A percentile compares a stretch with the other conserved stretches of the same genome.
These are phyloP conservation scores for Zarea fungicola DNA, from an alignment of 2,329 filamentous ascomycete genomes.

Conservation along the genomic window DNA sequence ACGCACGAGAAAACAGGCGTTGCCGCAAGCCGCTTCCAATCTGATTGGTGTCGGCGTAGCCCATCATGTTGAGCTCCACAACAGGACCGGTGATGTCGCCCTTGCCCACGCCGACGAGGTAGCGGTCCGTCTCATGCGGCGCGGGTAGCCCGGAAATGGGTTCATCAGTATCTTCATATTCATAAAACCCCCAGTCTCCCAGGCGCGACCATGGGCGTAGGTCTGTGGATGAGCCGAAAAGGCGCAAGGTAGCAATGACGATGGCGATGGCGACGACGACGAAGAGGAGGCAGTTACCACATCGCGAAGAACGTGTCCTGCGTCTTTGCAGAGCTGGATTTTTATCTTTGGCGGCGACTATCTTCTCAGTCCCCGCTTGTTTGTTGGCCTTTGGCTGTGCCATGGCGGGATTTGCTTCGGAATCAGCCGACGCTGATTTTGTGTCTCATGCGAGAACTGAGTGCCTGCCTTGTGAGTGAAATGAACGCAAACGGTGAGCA, in stretches of 20 bases:
- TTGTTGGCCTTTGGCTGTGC: too few species aligned
- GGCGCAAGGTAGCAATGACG: constrained; percentile 14
- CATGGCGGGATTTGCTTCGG: too few species aligned
- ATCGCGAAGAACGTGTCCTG: constrained; percentile 1
- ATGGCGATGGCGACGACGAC: constrained; percentile 6
- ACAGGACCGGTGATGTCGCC: constrained; percentile 63
- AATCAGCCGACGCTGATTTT: too few species aligned
- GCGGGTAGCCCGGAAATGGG: neutral
- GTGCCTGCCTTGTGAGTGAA: too few species aligned
- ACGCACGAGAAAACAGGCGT: constrained; percentile 78
- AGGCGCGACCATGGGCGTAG: constrained; percentile 11
- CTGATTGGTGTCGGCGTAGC: constrained; percentile 76
- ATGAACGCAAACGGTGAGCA: too few species aligned
- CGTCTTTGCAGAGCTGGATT: neutral
- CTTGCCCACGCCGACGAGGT: constrained; percentile 48
- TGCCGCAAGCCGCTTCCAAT: constrained; percentile 80
- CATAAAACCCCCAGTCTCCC: constrained; percentile 8
- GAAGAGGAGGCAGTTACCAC: constrained; percentile 4
- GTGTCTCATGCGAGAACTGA: too few species aligned
- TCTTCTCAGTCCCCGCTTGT: neutral
- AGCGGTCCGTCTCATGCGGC: constrained; percentile 22
- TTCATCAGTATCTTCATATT: constrained; percentile 8
- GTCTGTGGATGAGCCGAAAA: constrained; percentile 14
- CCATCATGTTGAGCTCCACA: constrained; percentile 85
- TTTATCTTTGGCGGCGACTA: neutral